Conservation (phyloP, 768 basidiomycete species). For the Lentinula boryana region DNA sequence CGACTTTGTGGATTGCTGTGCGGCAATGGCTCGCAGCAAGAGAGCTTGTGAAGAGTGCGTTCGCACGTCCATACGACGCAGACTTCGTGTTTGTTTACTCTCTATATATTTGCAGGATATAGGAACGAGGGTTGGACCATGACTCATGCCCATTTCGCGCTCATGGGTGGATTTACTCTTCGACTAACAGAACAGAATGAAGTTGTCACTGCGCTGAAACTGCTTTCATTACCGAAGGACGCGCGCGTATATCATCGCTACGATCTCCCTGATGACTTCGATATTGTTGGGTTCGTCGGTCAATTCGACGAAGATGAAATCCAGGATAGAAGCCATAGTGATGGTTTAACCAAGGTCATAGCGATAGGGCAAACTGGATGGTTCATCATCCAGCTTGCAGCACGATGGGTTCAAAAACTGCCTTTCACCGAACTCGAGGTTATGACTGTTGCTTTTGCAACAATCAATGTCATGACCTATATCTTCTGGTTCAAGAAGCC, state of each 20-base stretch:
- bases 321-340: conserved; percentile 5
- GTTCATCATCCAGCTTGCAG: conserved; percentile 11
- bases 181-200: not conserved
- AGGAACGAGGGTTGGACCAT: not conserved
- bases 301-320: not conserved
- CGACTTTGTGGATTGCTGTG: not conserved
- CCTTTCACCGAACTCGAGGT: conserved; percentile 13
- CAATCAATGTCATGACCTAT: conserved; percentile 22
- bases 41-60: not conserved
- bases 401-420: not conserved
- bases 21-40: not conserved
- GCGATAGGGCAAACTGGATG: conserved; percentile 10
- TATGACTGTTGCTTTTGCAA: conserved; percentile 9
- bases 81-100: not conserved
- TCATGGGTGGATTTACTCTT: conserved; percentile 14
- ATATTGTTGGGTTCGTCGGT: not conserved
- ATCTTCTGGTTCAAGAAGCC: conserved; percentile 31
- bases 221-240: not conserved
- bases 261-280: not conserved
- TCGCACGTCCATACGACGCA: not conserved
- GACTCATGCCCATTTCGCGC: conserved; percentile 8
- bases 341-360: conserved; percentile 3
- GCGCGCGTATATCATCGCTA: not conserved
- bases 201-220: not conserved
- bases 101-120: not conserved